Percentiles rank a stretch among this genome's conserved stretches.
These are phyloP conservation scores for Phoma sp. DNA, from an alignment of 2,329 filamentous ascomycete genomes.

Conservation along the genomic window DNA sequence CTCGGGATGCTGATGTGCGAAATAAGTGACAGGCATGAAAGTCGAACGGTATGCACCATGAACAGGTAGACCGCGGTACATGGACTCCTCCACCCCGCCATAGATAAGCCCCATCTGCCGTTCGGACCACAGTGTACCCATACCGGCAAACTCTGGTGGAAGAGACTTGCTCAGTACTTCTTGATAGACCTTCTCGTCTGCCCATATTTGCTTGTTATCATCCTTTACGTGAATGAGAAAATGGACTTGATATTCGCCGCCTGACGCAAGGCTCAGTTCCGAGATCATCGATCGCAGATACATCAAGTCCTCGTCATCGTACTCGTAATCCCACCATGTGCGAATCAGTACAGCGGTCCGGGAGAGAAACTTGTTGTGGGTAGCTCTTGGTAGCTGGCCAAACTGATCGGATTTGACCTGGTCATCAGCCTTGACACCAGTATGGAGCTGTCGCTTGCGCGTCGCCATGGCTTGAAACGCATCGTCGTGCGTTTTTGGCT, in stretches of 20 bases:
- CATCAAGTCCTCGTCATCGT: constrained; percentile 79
- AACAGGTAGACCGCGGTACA: constrained; percentile 67
- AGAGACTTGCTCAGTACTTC: constrained; percentile 62
- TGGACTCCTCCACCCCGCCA: constrained; percentile 56
- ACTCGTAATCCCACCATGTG: constrained; percentile 81
- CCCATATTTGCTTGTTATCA: constrained; percentile 79
- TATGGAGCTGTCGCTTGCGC: constrained; percentile 30
- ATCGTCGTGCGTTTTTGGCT: constrained; percentile 42
- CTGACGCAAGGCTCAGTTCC: constrained; percentile 77
- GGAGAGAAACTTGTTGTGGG: constrained; percentile 50
- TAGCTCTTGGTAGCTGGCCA: constrained; percentile 28
- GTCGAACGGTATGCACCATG: constrained; percentile 75
- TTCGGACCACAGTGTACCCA: constrained; percentile 61
- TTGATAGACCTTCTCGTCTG: constrained; percentile 75
- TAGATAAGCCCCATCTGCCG: constrained; percentile 63
- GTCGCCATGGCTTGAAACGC: constrained; percentile 51
- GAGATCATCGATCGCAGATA: constrained; percentile 82
- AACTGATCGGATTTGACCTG: constrained; percentile 17
- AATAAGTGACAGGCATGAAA: constrained; percentile 94
- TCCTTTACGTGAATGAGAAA: constrained; percentile 87
- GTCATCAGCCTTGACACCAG: constrained; percentile 8
- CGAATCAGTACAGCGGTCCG: constrained; percentile 82
- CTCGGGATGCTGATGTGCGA: constrained; percentile 85
- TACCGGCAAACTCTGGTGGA: constrained; percentile 57
- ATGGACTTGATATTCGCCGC: constrained; percentile 82